These are phyloP conservation scores for Lasiodiplodia gonubiensis DNA, from an alignment of 2,329 filamentous ascomycete genomes.

Conservation along the genomic window DNA sequence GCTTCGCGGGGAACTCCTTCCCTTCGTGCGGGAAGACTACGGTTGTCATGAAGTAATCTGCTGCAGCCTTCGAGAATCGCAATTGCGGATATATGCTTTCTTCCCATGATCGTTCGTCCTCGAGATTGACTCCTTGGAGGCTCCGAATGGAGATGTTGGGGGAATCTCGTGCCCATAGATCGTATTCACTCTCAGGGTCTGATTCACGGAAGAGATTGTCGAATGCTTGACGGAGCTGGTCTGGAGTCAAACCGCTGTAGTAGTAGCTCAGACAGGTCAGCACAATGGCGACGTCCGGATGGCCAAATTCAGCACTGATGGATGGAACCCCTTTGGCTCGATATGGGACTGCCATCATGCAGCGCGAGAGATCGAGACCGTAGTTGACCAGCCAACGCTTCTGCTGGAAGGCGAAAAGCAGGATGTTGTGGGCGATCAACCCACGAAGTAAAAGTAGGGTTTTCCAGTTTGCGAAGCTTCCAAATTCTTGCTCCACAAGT, in stretches of 20 bases:
- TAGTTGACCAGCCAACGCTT: slow-evolving; percentile 73
- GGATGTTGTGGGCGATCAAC: slow-evolving; percentile 61
- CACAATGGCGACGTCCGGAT: slow-evolving; percentile 69
- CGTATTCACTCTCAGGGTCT: slow-evolving; percentile 59
- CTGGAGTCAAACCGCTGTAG: slow-evolving; percentile 61
- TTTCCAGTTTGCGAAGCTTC: slow-evolving; percentile 5
- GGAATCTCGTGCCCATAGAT: slow-evolving; percentile 51
- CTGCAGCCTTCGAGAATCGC: slow-evolving; percentile 56
- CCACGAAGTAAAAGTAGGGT: slow-evolving; percentile 59
- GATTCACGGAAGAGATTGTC: slow-evolving; percentile 57
- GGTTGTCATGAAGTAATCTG: slow-evolving; percentile 68
- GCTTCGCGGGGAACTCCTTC: slow-evolving; percentile 67
- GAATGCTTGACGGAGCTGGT: slow-evolving; percentile 58
- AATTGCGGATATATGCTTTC: slow-evolving; percentile 60
- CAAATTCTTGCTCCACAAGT: slow-evolving; percentile 48
- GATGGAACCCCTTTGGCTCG: slow-evolving; percentile 69
- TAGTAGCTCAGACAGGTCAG: slow-evolving; percentile 73
- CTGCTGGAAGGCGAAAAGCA: slow-evolving; percentile 59
- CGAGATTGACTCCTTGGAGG: slow-evolving; percentile 39
- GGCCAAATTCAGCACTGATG: slow-evolving; percentile 68
- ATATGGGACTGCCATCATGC: slow-evolving; percentile 62
- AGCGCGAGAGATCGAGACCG: slow-evolving; percentile 55
- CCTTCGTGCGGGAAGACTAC: slow-evolving; percentile 67
- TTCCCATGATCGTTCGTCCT: slow-evolving; percentile 58
- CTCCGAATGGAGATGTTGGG: slow-evolving; percentile 46